Base-by-base conservation (phyloP, 1,139 yeast genomes). In the Candida mesenterica region DNA sequence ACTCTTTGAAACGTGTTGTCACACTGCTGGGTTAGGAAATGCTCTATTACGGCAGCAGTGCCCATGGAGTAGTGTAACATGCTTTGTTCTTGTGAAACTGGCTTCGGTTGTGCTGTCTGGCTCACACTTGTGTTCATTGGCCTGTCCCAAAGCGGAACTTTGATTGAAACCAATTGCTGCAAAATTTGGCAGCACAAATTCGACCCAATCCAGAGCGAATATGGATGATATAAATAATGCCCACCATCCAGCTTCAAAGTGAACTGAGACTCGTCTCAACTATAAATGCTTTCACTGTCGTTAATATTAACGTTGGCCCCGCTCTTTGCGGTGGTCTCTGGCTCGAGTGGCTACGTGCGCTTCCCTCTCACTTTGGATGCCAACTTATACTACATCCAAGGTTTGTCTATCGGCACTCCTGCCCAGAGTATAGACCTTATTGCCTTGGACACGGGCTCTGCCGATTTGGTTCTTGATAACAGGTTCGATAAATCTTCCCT, bases 381-480 rank as follows among this genome's bases (percentile, higher is more conserved):
- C 15, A 29, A 15, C 9, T 12, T 37, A 9, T 52, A 45, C 32
- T 39, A 32, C 19, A 31, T 50, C 23, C 32, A 45, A n/a, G 45
- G 41, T n/a, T 23, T 53, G 7, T 15, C 29, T 17, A 22, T 53
- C 14, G 59, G 59, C 1, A 43, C 48, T 3, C 52, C 55, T 1
- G 36, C 37, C 1, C 58, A 53, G 32, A 8, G 20, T 6, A 28
- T 54, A 10, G 13, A 37, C 3, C 31, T 40, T n/a, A 39, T 49
- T 14, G 38, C 46, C 3, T 33, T 56, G 3, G 61, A 55, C 30
- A 52, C 59, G 15, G 60, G 60, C 3, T 54, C 58, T 10, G 40
- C 59, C 4, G 59, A 53, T 31, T 43, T 55, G 24, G 44, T 50
- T 4, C 30, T 56, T 7, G 24, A 32, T 4, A 19, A 37, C 1